Conservation (phyloP, 1,284 basidiomycete species). For the Malassezia restricta region DNA sequence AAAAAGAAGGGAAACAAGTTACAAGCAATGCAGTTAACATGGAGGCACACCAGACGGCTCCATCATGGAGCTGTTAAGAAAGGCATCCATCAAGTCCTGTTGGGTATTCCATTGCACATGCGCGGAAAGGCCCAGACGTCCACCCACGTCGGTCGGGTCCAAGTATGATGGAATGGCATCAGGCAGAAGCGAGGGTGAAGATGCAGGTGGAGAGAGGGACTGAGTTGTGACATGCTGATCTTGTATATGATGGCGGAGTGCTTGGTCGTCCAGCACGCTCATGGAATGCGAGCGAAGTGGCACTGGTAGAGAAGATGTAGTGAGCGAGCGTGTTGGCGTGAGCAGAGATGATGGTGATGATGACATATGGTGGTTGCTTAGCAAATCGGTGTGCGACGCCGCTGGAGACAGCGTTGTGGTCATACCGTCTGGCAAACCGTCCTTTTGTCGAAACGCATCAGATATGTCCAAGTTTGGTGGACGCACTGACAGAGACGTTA, state of each 20-base stretch:
- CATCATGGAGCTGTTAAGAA: conserved; percentile 9
- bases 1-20: no score
- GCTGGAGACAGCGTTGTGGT: conserved; percentile 1
- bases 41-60: background rate
- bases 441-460: background rate
- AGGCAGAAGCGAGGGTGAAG: background rate
- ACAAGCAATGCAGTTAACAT: background rate
- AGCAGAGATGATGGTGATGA: background rate
- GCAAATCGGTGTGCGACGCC: background rate
- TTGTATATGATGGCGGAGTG: no score
- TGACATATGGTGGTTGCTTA: background rate
- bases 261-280: conserved; percentile 7
- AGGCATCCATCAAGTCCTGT: conserved; percentile 14
- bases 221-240: background rate
- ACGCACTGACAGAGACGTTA: background rate
- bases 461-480: background rate
- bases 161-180: conserved; percentile 2
- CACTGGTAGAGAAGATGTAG: background rate
- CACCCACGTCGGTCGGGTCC: background rate
- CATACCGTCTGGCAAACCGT: background rate
- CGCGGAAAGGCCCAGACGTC: conserved; percentile 5
- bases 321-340: background rate
- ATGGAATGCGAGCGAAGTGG: conserved; percentile 11
- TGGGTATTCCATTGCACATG: background rate
- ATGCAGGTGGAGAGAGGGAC: background rate